Conservation (phyloP, 73 alveolate genomes). For the Tetrahymena malaccensis region DNA sequence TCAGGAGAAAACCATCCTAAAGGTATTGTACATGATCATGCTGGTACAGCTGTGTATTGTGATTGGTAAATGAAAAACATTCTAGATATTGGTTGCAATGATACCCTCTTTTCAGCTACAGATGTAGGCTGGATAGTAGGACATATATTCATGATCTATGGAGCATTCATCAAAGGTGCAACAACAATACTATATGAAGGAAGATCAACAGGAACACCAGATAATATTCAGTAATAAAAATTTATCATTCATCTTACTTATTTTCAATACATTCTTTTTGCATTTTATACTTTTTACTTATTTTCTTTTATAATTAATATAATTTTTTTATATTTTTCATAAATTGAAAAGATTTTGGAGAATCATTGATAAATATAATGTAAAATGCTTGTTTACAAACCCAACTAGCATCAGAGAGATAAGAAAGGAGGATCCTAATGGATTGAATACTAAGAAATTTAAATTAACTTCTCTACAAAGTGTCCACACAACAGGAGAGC, state of each 20-base stretch:
- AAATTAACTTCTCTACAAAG: neutral
- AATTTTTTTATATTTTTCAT: too few species aligned
- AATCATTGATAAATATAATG: constrained; percentile 71
- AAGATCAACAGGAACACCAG: constrained; percentile 87
- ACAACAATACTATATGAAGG: constrained; percentile 94
- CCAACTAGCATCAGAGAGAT: constrained; percentile 96
- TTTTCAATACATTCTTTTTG: too few species aligned
- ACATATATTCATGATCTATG: constrained; percentile 95
- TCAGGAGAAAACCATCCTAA: constrained; percentile 99
- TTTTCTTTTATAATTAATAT: neutral
- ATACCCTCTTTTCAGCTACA: constrained; percentile 70
- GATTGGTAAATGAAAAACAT: constrained; percentile 79
- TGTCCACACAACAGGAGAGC: neutral
- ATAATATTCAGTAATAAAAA: constrained; percentile 24
- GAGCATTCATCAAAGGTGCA: constrained; percentile 94
- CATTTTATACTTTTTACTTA: too few species aligned
- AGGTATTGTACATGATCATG: constrained; percentile 90
- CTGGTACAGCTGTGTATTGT: constrained; percentile 71
- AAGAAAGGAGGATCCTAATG: constrained; percentile 82
- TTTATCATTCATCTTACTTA: neutral
- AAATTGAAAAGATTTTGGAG: constrained; percentile 47
- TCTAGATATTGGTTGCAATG: constrained; percentile 65
- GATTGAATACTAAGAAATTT: neutral
- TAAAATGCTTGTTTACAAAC: constrained; percentile 79
- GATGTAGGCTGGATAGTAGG: constrained; percentile 98